A percentile compares a stretch with the other conserved stretches of the same genome.
Conservation (phyloP, 257 asterid genomes). For the Paulownia fortunei region DNA sequence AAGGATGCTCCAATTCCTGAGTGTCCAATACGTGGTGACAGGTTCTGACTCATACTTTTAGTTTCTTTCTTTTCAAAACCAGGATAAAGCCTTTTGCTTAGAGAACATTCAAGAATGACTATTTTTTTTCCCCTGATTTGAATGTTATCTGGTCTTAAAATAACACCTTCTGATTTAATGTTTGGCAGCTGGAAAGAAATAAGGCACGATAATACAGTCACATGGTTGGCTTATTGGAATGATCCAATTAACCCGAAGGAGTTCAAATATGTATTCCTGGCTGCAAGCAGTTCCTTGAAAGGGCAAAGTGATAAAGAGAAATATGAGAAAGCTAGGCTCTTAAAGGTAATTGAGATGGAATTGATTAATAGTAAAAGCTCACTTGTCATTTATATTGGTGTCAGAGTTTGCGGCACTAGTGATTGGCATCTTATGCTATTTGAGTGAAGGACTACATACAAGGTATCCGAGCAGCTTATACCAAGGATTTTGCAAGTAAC, state of each 20-base stretch:
- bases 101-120: constrained; percentile 2
- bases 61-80: neutral
- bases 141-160: constrained; percentile 1
- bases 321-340: constrained; percentile 91
- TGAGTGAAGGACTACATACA: constrained; percentile 72
- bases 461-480: constrained; percentile 80
- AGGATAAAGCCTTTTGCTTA: constrained; percentile 19
- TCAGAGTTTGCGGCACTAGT: constrained; percentile 32
- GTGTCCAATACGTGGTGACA: constrained; percentile 93
- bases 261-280: constrained; percentile 90
- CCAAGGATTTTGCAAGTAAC: constrained; percentile 70
- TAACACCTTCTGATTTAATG: neutral
- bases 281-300: constrained; percentile 95
- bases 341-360: constrained; percentile 61
- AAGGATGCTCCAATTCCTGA: constrained; percentile 90
- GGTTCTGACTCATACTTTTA: constrained; percentile 49
- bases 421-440: constrained; percentile 31
- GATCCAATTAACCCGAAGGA: constrained; percentile 93
- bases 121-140: constrained; percentile 20
- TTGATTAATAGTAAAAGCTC: constrained; percentile 19
- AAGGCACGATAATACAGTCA: constrained; percentile 93
- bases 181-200: constrained; percentile 91
- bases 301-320: constrained; percentile 98
- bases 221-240: constrained; percentile 97
- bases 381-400: constrained; percentile 22